These are phyloP conservation scores for Babesia sp. DNA, from an alignment of 169 alveolate genomes.

Conservation along the genomic window DNA sequence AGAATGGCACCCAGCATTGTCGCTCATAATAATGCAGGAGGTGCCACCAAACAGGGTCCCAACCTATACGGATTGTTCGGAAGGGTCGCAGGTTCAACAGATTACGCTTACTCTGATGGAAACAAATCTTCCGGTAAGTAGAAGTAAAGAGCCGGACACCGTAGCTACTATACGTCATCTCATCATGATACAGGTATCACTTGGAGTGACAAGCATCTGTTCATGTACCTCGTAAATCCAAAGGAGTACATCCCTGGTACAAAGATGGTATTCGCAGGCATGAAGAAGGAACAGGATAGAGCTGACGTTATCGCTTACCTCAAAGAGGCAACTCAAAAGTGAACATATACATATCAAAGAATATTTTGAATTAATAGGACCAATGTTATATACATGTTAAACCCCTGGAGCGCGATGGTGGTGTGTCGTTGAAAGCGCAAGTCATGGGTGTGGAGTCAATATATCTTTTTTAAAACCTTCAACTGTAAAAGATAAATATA, in stretches of 20 bases:
- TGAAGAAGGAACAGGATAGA: conserved; percentile 92
- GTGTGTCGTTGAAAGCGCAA: too few relatives aligned
- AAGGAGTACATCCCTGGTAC: conserved; percentile 93
- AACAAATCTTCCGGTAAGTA: conserved; percentile 81
- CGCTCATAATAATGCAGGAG: conserved; percentile 68
- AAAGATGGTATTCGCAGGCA: conserved; percentile 96
- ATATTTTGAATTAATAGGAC: too few relatives aligned
- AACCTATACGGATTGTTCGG: conserved; percentile 86
- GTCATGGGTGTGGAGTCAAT: too few relatives aligned
- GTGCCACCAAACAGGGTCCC: conserved; percentile 89
- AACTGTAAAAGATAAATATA: too few relatives aligned
- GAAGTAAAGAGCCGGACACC: background rate
- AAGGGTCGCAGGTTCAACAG: conserved; percentile 84
- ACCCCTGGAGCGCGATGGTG: too few relatives aligned
- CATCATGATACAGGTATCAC: conserved; percentile 71
- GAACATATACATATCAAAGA: too few relatives aligned
- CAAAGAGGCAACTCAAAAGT: conserved; percentile 75
- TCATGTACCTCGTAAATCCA: conserved; percentile 88
- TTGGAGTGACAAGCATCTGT: conserved; percentile 90
- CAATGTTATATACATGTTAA: too few relatives aligned
- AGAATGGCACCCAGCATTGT: conserved; percentile 4
- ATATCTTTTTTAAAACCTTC: too few relatives aligned
- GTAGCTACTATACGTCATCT: background rate
- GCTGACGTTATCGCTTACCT: conserved; percentile 92
- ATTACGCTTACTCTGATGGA: conserved; percentile 88